These are phyloP conservation scores for Pythium folliculosum DNA, from an alignment of 352 stramenopile species.

Conservation along the genomic window DNA sequence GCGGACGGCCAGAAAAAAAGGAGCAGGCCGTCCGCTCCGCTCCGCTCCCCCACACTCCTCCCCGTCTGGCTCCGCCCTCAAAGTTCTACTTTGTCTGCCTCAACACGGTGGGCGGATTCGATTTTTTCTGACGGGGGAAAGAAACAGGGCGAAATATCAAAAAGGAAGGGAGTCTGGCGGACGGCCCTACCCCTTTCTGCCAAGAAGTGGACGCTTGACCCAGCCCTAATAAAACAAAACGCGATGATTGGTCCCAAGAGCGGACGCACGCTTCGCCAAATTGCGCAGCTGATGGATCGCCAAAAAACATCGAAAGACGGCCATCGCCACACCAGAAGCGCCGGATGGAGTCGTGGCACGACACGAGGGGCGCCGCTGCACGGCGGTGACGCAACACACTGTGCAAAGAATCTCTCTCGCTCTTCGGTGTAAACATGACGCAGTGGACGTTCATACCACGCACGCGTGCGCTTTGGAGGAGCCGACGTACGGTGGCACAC, in stretches of 20 bases:
- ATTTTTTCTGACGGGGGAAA: constrained; percentile 2
- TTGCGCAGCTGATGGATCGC: not conserved
- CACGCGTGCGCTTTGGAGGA: too few relatives aligned
- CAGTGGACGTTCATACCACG: too few relatives aligned
- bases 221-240: not conserved
- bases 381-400: too few relatives aligned
- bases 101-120: constrained; percentile 1
- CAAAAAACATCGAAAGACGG: constrained; percentile 10
- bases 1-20: not conserved
- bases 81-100: too few relatives aligned
- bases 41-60: not conserved
- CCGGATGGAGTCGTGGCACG: too few relatives aligned
- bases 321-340: not conserved
- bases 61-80: too few relatives aligned
- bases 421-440: not conserved
- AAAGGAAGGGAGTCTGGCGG: not conserved
- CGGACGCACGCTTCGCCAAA: not conserved
- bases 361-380: too few relatives aligned
- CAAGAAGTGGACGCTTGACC: not conserved
- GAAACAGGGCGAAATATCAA: not conserved
- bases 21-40: not conserved
- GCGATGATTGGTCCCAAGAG: not conserved
- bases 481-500: too few relatives aligned
- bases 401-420: not conserved
- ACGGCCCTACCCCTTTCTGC: constrained; percentile 1